A percentile compares a stretch with the other conserved stretches of the same genome.
Conservation (phyloP, 2,329 filamentous ascomycete species). For the Hysterium pulicare region DNA sequence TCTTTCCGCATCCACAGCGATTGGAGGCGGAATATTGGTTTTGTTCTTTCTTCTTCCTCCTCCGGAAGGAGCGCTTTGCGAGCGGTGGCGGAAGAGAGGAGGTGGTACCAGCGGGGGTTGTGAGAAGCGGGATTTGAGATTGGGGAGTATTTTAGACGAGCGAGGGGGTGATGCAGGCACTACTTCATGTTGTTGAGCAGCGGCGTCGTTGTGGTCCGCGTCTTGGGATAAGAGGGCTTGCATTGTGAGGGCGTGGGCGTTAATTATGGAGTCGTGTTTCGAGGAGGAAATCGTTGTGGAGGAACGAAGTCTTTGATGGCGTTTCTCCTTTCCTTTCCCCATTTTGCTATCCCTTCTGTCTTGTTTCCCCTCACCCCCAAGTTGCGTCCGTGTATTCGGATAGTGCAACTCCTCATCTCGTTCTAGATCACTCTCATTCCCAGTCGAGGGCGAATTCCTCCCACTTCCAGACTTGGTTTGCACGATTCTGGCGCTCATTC, state of each 20-base stretch:
- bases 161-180: background rate
- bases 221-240: slow-evolving; percentile 5
- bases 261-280: slow-evolving; percentile 5
- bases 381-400: too few species aligned
- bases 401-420: too few species aligned
- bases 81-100: background rate
- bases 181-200: background rate
- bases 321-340: too few species aligned
- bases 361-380: too few species aligned
- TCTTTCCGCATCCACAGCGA: background rate
- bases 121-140: background rate
- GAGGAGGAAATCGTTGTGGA: too few species aligned
- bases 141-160: background rate
- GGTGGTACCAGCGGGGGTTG: background rate
- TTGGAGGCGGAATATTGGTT: background rate
- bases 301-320: too few species aligned
- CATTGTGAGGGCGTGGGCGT: slow-evolving; percentile 11
- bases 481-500: too few species aligned
- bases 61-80: background rate
- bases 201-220: background rate
- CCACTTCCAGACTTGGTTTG: too few species aligned
- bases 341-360: too few species aligned
- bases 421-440: too few species aligned
- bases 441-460: too few species aligned
- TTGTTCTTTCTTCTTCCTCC: background rate